Evolutionary conservation across 2,329 filamentous ascomycete genomes (phyloP), one percentile per base, ranked within the genome.

Genomic region (Exutisphaerella laricina): DNA sequence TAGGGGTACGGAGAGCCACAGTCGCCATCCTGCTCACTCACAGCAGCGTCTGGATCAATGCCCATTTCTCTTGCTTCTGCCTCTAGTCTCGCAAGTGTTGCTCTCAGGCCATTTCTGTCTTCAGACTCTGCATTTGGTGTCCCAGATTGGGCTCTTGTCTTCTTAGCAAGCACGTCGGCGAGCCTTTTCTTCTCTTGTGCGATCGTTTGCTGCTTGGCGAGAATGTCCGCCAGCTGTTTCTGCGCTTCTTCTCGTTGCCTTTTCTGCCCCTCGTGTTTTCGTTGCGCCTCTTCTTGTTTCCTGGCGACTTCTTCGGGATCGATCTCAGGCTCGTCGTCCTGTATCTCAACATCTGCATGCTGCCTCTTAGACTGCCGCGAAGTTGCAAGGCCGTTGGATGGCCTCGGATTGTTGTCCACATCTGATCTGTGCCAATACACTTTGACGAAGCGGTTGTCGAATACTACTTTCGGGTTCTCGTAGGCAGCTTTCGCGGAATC

Each of bases 391-490:
- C n/a, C 18, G 14, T 17, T 13, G 20, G 10, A 20, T n/a, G 16
- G 37, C 25, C 48, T 47, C 4, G 43, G 39, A 17, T 49, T 42
- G 14, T 42, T 49, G 12, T 52, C 44, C 12, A 59, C 51, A 12
- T 65, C 64, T 4, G 71, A 66, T 54, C 79, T 82, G 58, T 79
- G 75, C 85, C 85, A 90, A 56, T 83, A 88, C 0, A 90, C 82
- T 56, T 88, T 89, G 36, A 92, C 86, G 55, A 92, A 92, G 8
- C 86, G 74, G 54, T 90, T 92, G 56, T 89, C 84, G 58, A 90
- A 92, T 32, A 92, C 82, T 34, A 81, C 82, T 58, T 88, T 88
- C 0, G 86, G 85, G 6, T 83, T 88, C 34, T 75, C 74, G 60
- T 86, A 88, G 2, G 86, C 86, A 12, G 77, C 75, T 46, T 80